phyloP scores from a whole-genome alignment of 139 green algal genomes.

The Mychonastes homosphaera region DNA sequence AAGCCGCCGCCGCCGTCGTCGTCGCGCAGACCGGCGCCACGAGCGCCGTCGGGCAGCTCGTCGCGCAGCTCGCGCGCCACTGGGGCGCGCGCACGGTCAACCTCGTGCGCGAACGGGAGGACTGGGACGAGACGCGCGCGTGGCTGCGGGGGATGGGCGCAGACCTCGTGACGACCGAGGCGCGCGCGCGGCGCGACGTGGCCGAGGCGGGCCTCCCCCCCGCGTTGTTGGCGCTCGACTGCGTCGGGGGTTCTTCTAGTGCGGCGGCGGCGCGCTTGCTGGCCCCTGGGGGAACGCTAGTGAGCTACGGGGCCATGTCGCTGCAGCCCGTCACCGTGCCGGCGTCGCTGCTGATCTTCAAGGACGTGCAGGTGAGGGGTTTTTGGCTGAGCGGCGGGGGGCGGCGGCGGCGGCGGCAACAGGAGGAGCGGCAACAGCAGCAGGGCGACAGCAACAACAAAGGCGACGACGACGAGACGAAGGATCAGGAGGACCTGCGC shows the following conservation, averaged over 20 bases:
- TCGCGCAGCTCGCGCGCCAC: conserved; percentile 70
- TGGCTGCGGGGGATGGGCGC: conserved; percentile 49
- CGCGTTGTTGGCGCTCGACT: conserved; percentile 63
- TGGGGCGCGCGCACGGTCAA: conserved; percentile 75
- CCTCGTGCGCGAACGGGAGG: conserved; percentile 61
- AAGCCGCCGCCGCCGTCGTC: conserved; percentile 66
- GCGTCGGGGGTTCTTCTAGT: conserved; percentile 40
- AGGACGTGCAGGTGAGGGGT: conserved; percentile 58
- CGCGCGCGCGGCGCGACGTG: conserved; percentile 30
- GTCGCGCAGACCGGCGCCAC: conserved; percentile 86
- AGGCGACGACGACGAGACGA: too few relatives aligned
- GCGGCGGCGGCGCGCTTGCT: not conserved
- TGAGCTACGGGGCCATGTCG: conserved; percentile 84
- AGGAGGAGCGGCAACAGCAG: too few relatives aligned
- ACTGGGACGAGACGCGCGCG: conserved; percentile 34
- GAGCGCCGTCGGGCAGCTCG: conserved; percentile 64
- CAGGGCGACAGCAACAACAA: too few relatives aligned
- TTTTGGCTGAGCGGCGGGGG: conserved; percentile 73
- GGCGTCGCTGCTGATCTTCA: conserved; percentile 77
- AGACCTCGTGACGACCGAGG: conserved; percentile 53
- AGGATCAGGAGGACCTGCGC: too few relatives aligned
- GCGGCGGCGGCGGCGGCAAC: not conserved
- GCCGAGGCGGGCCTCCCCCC: conserved; percentile 27
- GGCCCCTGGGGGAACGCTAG: conserved; percentile 51
- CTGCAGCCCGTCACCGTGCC: conserved; percentile 63